These are phyloP conservation scores for Pseudonectria foliicola DNA, from an alignment of 2,329 filamentous ascomycete species.

Conservation along the genomic window DNA sequence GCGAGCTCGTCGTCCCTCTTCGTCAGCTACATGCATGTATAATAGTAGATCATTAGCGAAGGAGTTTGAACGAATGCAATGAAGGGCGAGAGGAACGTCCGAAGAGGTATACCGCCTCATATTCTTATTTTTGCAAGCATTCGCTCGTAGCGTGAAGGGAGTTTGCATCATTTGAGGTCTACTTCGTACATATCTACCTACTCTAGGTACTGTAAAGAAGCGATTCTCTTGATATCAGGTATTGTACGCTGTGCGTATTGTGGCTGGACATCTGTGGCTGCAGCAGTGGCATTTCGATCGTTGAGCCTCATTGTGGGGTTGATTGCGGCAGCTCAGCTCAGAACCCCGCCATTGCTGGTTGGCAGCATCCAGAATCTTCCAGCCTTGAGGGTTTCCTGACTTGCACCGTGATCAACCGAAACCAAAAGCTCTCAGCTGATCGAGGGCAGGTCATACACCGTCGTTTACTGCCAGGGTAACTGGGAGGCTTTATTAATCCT, in stretches of 20 bases:
- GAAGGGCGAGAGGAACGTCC: neutral
- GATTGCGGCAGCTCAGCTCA: neutral
- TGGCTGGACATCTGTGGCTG: conserved; percentile 1
- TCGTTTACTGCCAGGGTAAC: neutral
- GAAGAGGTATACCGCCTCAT: neutral
- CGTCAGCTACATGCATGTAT: conserved; percentile 15
- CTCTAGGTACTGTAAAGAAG: too few species aligned
- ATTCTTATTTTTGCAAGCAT: too few species aligned
- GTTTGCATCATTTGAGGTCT: too few species aligned
- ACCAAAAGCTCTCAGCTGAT: too few species aligned
- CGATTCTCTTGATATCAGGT: too few species aligned
- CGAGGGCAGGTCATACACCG: too few species aligned
- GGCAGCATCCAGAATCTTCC: conserved; percentile 20
- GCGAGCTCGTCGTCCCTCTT: neutral
- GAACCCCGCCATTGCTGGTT: conserved; percentile 19
- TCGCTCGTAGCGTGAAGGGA: too few species aligned
- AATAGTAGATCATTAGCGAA: conserved; percentile 22
- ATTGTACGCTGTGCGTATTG: neutral
- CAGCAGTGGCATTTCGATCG: too few species aligned
- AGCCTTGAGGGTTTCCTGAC: too few species aligned
- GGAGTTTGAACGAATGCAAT: conserved; percentile 15
- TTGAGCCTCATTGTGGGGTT: conserved; percentile 16
- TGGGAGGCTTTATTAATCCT: conserved; percentile 1
- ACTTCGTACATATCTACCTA: too few species aligned
- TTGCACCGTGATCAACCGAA: too few species aligned